Evolutionary conservation across 2,329 filamentous ascomycete genomes (phyloP).

Genomic region (Graphiopsis chlorocephala): DNA sequence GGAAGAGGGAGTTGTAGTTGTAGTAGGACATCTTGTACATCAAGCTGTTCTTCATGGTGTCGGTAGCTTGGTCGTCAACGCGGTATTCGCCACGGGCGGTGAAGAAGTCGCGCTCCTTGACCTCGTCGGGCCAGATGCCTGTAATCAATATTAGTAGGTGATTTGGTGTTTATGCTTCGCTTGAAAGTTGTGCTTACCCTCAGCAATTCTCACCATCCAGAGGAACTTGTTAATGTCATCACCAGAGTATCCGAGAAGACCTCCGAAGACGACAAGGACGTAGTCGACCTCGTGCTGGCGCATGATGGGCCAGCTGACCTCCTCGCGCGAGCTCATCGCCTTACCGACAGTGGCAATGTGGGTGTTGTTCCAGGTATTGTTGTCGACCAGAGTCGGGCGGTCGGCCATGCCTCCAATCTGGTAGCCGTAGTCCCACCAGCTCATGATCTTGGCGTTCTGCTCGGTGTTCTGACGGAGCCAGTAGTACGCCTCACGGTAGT

Average conservation of each 20-base stretch:
- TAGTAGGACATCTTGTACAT: conserved; percentile 99
- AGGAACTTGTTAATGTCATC: conserved; percentile 99
- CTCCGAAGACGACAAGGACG: conserved; percentile 95
- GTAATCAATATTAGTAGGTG: conserved; percentile 15
- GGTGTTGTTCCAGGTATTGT: conserved; percentile 99
- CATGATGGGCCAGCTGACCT: conserved; percentile 98
- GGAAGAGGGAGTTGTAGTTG: conserved; percentile 92
- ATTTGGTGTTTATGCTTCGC: no score
- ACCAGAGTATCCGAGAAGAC: conserved; percentile 91
- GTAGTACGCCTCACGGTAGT: conserved; percentile 98
- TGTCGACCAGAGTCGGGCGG: conserved; percentile 93
- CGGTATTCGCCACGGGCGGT: conserved; percentile 90
- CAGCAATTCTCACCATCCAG: conserved; percentile 99
- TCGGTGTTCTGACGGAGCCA: conserved; percentile 98
- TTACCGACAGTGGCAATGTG: conserved; percentile 99
- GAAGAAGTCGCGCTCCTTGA: conserved; percentile 96
- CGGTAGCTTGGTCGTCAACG: conserved; percentile 87
- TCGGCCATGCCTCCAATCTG: conserved; percentile 99
- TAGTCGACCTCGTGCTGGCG: conserved; percentile 98
- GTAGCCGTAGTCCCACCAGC: conserved; percentile 99
- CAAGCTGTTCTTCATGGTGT: conserved; percentile 98
- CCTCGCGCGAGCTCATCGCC: conserved; percentile 95
- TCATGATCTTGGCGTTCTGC: conserved; percentile 96
- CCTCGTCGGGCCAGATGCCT: conserved; percentile 95
- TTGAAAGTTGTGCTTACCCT: conserved; percentile 54